These are phyloP conservation scores for Paramecium sexaurelia DNA, from an alignment of 73 alveolate genomes.

Conservation along the genomic window DNA sequence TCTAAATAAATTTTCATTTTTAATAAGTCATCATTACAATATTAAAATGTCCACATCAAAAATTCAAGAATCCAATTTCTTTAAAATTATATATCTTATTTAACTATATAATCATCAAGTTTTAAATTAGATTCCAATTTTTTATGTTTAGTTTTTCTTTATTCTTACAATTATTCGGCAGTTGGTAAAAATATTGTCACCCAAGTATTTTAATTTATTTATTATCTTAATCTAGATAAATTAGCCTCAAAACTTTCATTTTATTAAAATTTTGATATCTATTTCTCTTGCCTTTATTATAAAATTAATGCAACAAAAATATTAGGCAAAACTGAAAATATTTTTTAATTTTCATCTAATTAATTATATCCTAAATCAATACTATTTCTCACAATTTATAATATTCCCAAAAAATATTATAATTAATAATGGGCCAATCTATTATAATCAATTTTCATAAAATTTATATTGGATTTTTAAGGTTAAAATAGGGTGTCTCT, in stretches of 20 bases:
- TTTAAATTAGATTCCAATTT: no score
- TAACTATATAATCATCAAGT: neutral
- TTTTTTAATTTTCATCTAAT: slow-evolving; percentile 10
- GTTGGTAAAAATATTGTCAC: neutral
- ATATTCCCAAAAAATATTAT: neutral
- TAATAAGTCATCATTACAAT: neutral
- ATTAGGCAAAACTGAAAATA: neutral
- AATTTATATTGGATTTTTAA: neutral
- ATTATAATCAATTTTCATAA: neutral
- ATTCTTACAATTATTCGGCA: neutral
- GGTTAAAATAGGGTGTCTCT: neutral
- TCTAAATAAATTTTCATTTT: slow-evolving; percentile 44
- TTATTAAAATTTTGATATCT: neutral
- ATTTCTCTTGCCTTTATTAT: neutral
- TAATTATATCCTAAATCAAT: slow-evolving; percentile 38
- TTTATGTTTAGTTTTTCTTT: neutral
- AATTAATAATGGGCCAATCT: neutral
- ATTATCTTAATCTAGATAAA: neutral
- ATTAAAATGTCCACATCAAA: neutral
- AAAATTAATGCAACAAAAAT: slow-evolving; percentile 7
- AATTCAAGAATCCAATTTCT: slow-evolving; percentile 41
- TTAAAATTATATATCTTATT: neutral
- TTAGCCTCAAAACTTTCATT: neutral
- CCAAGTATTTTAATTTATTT: neutral
- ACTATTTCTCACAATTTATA: neutral